phyloP scores from a whole-genome alignment of 805 yeast genomes.

The Nakazawaea holstii region DNA sequence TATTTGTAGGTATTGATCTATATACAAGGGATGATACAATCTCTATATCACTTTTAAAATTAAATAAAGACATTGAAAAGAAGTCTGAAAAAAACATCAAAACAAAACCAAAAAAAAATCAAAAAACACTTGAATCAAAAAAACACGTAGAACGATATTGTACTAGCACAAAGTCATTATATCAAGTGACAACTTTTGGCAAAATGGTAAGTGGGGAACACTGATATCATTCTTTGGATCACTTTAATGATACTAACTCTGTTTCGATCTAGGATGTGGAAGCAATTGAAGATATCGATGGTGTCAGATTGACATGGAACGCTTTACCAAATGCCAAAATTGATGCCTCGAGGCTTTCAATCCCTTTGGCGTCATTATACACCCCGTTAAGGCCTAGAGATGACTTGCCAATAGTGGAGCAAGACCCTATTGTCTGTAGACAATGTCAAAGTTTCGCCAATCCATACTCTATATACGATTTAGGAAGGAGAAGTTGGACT shows the following conservation, averaged over 20 bases:
- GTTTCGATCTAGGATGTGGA: conserved; percentile 28
- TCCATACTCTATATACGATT: conserved; percentile 40
- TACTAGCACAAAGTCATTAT: not conserved
- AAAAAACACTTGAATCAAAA: not conserved
- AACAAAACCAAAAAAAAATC: not conserved
- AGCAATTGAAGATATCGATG: conserved; percentile 62
- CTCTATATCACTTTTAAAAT: no score
- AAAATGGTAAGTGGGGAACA: not conserved
- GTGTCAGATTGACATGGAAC: conserved; percentile 75
- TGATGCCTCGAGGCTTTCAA: conserved; percentile 44
- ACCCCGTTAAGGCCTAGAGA: conserved; percentile 51
- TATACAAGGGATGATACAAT: no score
- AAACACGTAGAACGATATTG: not conserved
- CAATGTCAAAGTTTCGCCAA: conserved; percentile 50
- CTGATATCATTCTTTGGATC: not conserved
- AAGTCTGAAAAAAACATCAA: not conserved
- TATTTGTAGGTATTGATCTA: not conserved
- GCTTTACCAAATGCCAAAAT: conserved; percentile 48
- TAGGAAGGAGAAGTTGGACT: conserved; percentile 35
- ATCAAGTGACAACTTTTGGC: not conserved
- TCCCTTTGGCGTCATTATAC: conserved; percentile 53
- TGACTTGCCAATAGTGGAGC: conserved; percentile 30
- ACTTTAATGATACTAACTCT: not conserved
- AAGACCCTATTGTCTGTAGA: conserved; percentile 43
- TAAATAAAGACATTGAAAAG: no score